phyloP scores from a whole-genome alignment of 805 yeast species.

The Lachancea nothofagi region DNA sequence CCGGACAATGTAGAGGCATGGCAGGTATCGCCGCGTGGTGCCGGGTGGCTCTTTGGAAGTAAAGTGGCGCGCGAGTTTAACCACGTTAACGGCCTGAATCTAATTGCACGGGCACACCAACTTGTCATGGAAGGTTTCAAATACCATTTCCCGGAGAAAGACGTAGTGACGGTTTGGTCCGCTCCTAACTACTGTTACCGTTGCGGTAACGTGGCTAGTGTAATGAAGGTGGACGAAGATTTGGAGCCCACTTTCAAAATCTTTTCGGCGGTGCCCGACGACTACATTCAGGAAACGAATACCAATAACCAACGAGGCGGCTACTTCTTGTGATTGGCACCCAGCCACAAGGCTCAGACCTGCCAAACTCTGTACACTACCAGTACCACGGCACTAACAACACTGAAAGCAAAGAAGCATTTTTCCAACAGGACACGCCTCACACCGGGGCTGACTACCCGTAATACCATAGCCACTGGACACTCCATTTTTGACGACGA shows the following conservation, averaged over 20 bases:
- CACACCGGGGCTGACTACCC: no score
- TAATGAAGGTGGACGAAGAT: constrained; percentile 89
- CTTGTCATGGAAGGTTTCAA: constrained; percentile 97
- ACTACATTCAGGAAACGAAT: constrained; percentile 36
- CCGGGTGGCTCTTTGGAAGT: constrained; percentile 96
- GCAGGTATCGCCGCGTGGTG: constrained; percentile 98
- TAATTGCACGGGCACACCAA: constrained; percentile 96
- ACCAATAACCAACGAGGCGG: constrained; percentile 33
- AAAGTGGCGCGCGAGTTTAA: constrained; percentile 93
- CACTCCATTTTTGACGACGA: constrained; percentile 1
- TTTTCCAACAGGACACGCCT: no score
- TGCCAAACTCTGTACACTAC: constrained; percentile 3
- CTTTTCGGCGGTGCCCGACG: constrained; percentile 93
- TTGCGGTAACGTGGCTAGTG: constrained; percentile 97
- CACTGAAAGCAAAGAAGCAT: no score
- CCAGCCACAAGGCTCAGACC: no score
- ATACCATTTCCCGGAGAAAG: constrained; percentile 92
- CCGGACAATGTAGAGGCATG: constrained; percentile 97
- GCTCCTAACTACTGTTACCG: constrained; percentile 97
- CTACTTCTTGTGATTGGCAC: constrained; percentile 29
- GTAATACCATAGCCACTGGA: no score
- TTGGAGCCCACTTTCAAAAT: constrained; percentile 86
- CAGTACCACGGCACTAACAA: no score
- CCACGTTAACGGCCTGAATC: constrained; percentile 80
- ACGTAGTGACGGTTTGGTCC: constrained; percentile 96